Evolutionary conservation across 805 yeast genomes (phyloP).

Genomic region (Geotrichum ghanense): DNA sequence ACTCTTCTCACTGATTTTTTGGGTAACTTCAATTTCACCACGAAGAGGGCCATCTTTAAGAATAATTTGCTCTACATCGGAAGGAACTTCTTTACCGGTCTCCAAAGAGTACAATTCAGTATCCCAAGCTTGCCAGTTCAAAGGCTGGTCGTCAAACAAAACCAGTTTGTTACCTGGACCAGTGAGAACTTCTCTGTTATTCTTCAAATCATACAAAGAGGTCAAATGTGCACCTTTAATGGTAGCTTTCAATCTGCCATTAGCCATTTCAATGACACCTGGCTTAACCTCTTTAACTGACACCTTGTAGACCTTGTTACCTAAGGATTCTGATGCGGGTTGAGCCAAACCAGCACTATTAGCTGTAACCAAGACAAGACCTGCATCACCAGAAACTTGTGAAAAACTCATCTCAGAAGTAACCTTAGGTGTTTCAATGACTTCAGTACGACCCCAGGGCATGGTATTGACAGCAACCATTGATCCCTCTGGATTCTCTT

Average conservation of each 20-base stretch:
- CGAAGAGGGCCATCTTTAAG: slow-evolving; percentile 43
- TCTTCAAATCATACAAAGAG: slow-evolving; percentile 49
- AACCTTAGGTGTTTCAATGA: slow-evolving; percentile 29
- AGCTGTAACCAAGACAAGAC: slow-evolving; percentile 2
- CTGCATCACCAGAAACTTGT: not conserved
- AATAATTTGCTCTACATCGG: slow-evolving; percentile 30
- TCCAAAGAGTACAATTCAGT: slow-evolving; percentile 83
- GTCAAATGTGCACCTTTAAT: slow-evolving; percentile 53
- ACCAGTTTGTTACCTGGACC: slow-evolving; percentile 71
- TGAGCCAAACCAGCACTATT: slow-evolving; percentile 8
- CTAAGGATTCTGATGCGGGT: slow-evolving; percentile 6
- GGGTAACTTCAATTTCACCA: slow-evolving; percentile 51
- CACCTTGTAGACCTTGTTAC: slow-evolving; percentile 23
- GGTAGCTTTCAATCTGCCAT: slow-evolving; percentile 47
- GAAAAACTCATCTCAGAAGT: not conserved
- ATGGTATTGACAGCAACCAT: slow-evolving; percentile 38
- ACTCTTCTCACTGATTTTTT: slow-evolving; percentile 46
- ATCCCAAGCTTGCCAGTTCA: slow-evolving; percentile 95
- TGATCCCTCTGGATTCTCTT: slow-evolving; percentile 7
- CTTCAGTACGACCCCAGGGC: slow-evolving; percentile 50
- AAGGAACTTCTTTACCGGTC: slow-evolving; percentile 43
- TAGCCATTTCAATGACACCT: slow-evolving; percentile 40
- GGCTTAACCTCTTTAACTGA: slow-evolving; percentile 32
- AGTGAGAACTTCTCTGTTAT: slow-evolving; percentile 51
- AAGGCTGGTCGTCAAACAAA: slow-evolving; percentile 80